Base-by-base conservation (phyloP, 345 rosid species). In the Gossypium bickii region DNA sequence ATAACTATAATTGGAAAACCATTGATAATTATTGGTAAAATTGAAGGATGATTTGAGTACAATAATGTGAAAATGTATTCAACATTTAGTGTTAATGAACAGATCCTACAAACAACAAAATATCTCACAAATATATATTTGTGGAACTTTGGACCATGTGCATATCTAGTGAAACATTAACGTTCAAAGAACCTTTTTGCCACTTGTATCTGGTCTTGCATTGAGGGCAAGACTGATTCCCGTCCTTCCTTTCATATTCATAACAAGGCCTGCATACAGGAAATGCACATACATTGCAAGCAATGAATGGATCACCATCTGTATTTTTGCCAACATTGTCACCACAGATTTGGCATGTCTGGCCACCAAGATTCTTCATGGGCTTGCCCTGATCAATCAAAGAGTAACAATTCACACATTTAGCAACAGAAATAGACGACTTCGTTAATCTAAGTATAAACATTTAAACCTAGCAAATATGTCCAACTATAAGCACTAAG, bases 251-350 rank as follows among this genome's bases (percentile, higher is more conserved):
- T 79, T 93, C 98, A 45, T 90, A 95, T 78, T 95, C 99, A 71
- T 93, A 93, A 82, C 98, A 94, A 29, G 98, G 92, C 55, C 98
- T 81, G 79, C 99, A 93, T 57, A 93, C 96, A 0, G 99, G 99
- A 81, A 89, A 93, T 27, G 89, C 87, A 85, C 99, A 95, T 29
- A 83, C 80, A 80, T 87, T 64, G 78, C 98, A 95, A 1, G 99
- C 97, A 81, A 89, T 73, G 20, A 93, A 95, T 2, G 82, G 89
- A 22, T 91, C 92, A 10, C 96, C 96, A 53, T 84, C 90, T 43
- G 65, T 85, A 64, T 81, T 81, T 76, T 82, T 83, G 63, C 97
- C 98, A 34, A 93, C 89, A 74, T 60, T 82, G 77, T 95, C 99
- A 76, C 93, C 76, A n/a, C 98, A 94, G 72, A 93, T 91, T 86